phyloP scores from a whole-genome alignment of 2,329 filamentous ascomycete genomes.

The Fusarium illudens region DNA sequence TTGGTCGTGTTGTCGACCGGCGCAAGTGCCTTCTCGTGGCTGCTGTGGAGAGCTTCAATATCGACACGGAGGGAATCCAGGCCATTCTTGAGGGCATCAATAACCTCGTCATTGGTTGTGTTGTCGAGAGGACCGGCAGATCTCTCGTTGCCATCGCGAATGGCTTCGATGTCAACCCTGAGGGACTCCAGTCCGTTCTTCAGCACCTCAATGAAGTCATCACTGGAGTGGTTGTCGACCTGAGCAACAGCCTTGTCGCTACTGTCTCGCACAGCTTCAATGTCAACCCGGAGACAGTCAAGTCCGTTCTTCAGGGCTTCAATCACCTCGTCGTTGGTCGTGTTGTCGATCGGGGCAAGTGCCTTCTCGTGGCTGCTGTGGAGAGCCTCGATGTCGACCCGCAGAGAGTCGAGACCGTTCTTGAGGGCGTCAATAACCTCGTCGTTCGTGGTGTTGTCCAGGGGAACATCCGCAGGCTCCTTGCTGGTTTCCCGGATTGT shows the following conservation, averaged over 20 bases:
- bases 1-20: conserved; percentile 28
- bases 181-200: conserved; percentile 34
- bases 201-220: conserved; percentile 32
- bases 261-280: conserved; percentile 62
- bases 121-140: conserved; percentile 70
- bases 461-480: conserved; percentile 55
- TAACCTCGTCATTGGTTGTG: conserved; percentile 80
- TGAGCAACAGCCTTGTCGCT: conserved; percentile 54
- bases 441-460: conserved; percentile 78
- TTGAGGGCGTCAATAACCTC: conserved; percentile 85
- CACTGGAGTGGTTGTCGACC: conserved; percentile 25
- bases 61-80: conserved; percentile 75
- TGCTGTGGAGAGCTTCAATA: conserved; percentile 74
- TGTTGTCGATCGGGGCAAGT: conserved; percentile 16
- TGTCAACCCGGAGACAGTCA: conserved; percentile 36
- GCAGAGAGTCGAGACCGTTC: conserved; percentile 74
- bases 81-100: conserved; percentile 80
- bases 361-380: conserved; percentile 65
- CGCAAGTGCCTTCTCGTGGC: conserved; percentile 54
- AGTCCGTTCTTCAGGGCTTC: conserved; percentile 36
- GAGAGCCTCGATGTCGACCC: conserved; percentile 76
- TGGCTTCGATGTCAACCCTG: conserved; percentile 24
- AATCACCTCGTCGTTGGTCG: conserved; percentile 34
- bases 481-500: conserved; percentile 61
- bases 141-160: conserved; percentile 71